Conservation (phyloP, 1,139 yeast species). For the Debaryomyces coudertii region DNA sequence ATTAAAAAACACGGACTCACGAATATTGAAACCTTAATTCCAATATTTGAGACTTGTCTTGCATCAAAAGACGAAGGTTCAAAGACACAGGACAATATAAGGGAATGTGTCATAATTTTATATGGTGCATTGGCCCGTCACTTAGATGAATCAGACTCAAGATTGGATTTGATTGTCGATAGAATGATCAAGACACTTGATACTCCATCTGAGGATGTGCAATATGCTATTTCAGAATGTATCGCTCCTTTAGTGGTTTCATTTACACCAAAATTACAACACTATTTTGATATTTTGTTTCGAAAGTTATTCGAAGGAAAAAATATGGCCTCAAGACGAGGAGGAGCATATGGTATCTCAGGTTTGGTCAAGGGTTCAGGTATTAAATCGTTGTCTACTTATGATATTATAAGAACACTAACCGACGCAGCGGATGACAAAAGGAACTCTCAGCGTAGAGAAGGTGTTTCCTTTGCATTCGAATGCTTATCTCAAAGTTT, state of each 20-base stretch:
- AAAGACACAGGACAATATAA: slow-evolving; percentile 61
- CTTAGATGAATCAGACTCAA: slow-evolving; percentile 61
- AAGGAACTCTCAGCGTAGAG: slow-evolving; percentile 72
- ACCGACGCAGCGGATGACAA: slow-evolving; percentile 90
- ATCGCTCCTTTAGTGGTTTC: slow-evolving; percentile 77
- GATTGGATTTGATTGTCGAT: slow-evolving; percentile 67
- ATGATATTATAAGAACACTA: slow-evolving; percentile 73
- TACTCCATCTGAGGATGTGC: slow-evolving; percentile 89
- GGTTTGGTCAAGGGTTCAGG: slow-evolving; percentile 93
- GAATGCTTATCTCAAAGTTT: slow-evolving; percentile 80
- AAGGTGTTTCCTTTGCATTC: slow-evolving; percentile 86
- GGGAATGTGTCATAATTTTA: slow-evolving; percentile 80
- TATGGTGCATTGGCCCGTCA: slow-evolving; percentile 91
- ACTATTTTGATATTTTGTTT: slow-evolving; percentile 61
- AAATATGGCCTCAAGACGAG: slow-evolving; percentile 67
- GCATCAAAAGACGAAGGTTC: slow-evolving; percentile 47
- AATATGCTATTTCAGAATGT: slow-evolving; percentile 82
- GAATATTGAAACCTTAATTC: slow-evolving; percentile 70
- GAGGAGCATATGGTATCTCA: slow-evolving; percentile 95
- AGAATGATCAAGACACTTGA: slow-evolving; percentile 74
- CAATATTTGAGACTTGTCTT: slow-evolving; percentile 71
- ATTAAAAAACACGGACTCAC: slow-evolving; percentile 66
- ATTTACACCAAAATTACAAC: slow-evolving; percentile 51
- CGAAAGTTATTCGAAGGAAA: slow-evolving; percentile 58
- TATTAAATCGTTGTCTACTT: slow-evolving; percentile 70